Conservation (phyloP, 371 early-diverging fungal species). For the Circinella umbellata region DNA sequence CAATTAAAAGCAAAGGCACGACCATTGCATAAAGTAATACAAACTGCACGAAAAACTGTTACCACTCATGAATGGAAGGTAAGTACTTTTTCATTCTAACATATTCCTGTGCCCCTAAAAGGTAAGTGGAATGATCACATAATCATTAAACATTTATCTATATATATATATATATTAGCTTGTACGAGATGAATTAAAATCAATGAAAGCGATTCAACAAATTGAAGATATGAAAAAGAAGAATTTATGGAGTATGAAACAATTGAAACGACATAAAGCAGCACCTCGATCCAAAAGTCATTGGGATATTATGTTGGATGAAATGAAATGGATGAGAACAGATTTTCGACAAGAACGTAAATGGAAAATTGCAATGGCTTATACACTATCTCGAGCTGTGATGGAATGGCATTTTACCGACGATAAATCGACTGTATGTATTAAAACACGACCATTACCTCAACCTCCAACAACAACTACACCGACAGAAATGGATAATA, state of each 20-base stretch:
- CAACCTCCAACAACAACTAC: not conserved
- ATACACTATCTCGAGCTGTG: constrained; percentile 71
- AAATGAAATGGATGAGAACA: constrained; percentile 87
- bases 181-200: constrained; percentile 84
- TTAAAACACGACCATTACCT: constrained; percentile 47
- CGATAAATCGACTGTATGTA: constrained; percentile 74
- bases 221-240: constrained; percentile 82
- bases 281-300: constrained; percentile 80
- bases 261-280: constrained; percentile 73
- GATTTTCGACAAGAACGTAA: constrained; percentile 89
- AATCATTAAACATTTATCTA: too few relatives aligned
- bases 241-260: constrained; percentile 83
- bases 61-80: constrained; percentile 86
- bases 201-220: constrained; percentile 70
- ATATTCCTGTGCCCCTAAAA: not conserved
- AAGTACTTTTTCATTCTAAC: not conserved
- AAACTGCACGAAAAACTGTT: constrained; percentile 71
- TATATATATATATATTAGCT: constrained; percentile 38
- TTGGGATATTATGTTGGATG: constrained; percentile 89
- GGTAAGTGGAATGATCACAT: too few relatives aligned
- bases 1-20: constrained; percentile 71
- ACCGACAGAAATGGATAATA: too few relatives aligned
- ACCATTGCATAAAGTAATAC: constrained; percentile 71
- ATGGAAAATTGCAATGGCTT: constrained; percentile 84
- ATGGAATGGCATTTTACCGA: constrained; percentile 81